Evolutionary conservation across 371 early-diverging fungal genomes (phyloP).

Genomic region (Zancudomyces culisetae): DNA sequence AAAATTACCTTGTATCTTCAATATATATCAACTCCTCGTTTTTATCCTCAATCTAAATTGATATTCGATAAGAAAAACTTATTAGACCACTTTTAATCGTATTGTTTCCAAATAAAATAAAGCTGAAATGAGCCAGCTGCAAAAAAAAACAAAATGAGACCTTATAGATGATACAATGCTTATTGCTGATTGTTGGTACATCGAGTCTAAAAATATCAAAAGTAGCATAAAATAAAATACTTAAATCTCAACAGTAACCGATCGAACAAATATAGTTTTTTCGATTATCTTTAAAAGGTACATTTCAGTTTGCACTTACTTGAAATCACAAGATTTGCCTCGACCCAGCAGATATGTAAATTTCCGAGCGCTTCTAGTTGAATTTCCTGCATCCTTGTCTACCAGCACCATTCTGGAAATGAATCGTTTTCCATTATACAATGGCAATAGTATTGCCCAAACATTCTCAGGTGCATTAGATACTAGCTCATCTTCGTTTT

Average conservation of each 20-base stretch:
- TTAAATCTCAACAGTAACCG: too few species aligned
- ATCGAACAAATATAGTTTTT: too few species aligned
- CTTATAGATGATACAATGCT: background rate
- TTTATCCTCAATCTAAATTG: background rate
- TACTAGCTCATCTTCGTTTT: background rate
- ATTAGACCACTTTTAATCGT: too few species aligned
- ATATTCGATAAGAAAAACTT: too few species aligned
- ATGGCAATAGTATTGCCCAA: conserved; percentile 34
- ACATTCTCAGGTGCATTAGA: conserved; percentile 10
- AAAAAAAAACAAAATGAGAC: background rate
- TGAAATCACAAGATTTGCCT: conserved; percentile 30
- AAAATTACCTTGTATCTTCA: background rate
- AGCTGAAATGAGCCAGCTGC: too few species aligned
- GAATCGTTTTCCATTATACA: background rate
- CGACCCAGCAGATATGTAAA: conserved; percentile 52
- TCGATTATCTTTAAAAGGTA: too few species aligned
- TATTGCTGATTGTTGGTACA: background rate
- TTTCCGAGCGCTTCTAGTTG: conserved; percentile 2
- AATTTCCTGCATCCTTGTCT: background rate
- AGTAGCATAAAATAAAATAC: too few species aligned
- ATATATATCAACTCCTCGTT: background rate
- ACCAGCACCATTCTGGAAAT: background rate
- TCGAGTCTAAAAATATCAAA: conserved; percentile 1
- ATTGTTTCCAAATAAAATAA: too few species aligned
- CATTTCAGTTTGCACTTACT: background rate